A percentile compares a stretch with the other conserved stretches of the same genome.
phyloP scores from a whole-genome alignment of 2,329 filamentous ascomycete species.

The Pseudocercospora ulei region DNA sequence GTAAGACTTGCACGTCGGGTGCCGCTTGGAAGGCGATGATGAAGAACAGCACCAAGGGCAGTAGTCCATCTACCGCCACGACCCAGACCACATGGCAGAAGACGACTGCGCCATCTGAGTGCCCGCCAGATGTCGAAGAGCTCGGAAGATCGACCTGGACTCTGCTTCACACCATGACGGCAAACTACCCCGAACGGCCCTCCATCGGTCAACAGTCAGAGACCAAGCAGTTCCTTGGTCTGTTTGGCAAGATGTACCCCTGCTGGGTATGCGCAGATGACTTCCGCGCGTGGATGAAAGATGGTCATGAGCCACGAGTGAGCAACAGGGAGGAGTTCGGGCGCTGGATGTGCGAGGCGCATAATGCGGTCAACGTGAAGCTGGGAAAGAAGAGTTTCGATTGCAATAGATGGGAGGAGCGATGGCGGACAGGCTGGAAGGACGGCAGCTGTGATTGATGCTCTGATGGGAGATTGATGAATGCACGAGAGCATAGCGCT shows the following conservation, averaged over 20 bases:
- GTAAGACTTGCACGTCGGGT: slow-evolving; percentile 59
- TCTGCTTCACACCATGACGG: slow-evolving; percentile 81
- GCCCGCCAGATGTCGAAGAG: slow-evolving; percentile 78
- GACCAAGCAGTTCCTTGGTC: slow-evolving; percentile 63
- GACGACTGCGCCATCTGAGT: slow-evolving; percentile 48
- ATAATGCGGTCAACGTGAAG: slow-evolving; percentile 82
- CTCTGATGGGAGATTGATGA: neutral
- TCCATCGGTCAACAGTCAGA: slow-evolving; percentile 61
- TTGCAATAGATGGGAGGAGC: slow-evolving; percentile 80
- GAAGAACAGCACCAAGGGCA: slow-evolving; percentile 27
- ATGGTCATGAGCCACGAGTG: slow-evolving; percentile 55
- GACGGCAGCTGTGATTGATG: slow-evolving; percentile 55
- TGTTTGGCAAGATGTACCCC: slow-evolving; percentile 82
- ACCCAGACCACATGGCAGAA: slow-evolving; percentile 26
- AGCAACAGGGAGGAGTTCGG: slow-evolving; percentile 60
- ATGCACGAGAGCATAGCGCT: slow-evolving; percentile 2
- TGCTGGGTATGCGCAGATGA: slow-evolving; percentile 94
- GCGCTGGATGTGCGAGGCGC: slow-evolving; percentile 71
- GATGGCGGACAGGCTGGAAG: slow-evolving; percentile 85
- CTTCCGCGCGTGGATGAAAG: slow-evolving; percentile 70
- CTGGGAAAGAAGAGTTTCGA: slow-evolving; percentile 86
- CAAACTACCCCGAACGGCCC: slow-evolving; percentile 67
- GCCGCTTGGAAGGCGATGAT: slow-evolving; percentile 51
- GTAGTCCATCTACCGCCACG: slow-evolving; percentile 30
- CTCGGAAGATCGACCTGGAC: slow-evolving; percentile 89